phyloP scores from a whole-genome alignment of 305 asterid genomes.

The Fraxinus greggii region DNA sequence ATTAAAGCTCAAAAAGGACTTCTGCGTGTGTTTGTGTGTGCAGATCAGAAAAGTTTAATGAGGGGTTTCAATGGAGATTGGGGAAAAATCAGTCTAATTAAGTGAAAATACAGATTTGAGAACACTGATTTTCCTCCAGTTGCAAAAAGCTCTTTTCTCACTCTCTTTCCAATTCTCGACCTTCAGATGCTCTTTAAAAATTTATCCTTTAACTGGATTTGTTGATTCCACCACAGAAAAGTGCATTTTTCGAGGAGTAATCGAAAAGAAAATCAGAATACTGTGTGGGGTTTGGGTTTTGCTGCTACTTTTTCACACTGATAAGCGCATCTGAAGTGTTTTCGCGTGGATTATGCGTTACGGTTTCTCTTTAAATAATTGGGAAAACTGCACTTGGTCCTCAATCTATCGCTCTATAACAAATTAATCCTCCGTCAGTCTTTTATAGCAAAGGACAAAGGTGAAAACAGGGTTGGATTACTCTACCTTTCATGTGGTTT shows the following conservation, averaged over 20 bases:
- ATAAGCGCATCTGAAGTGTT: not conserved
- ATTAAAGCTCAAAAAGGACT: slow-evolving; percentile 16
- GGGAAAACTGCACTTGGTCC: not conserved
- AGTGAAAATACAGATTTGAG: slow-evolving; percentile 18
- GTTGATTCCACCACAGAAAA: slow-evolving; percentile 14
- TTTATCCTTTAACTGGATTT: not conserved
- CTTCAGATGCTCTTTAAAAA: not conserved
- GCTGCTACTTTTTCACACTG: not conserved
- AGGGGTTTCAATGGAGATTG: slow-evolving; percentile 4
- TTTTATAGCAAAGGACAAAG: too few relatives aligned
- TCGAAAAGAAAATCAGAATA: not conserved
- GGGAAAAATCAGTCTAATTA: not conserved
- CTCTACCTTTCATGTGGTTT: not conserved
- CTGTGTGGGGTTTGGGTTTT: not conserved
- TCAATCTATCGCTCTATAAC: not conserved
- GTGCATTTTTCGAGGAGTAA: slow-evolving; percentile 19
- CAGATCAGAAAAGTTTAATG: slow-evolving; percentile 30
- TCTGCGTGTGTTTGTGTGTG: not conserved
- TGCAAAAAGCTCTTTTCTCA: slow-evolving; percentile 12
- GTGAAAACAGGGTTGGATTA: not conserved
- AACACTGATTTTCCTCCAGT: not conserved
- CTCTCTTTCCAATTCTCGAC: not conserved
- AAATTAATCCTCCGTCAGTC: not conserved
- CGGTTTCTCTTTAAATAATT: not conserved
- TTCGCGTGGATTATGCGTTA: not conserved